Conservation (phyloP, 768 basidiomycete species). For the Tylopilus plumbeoviolaceoides region DNA sequence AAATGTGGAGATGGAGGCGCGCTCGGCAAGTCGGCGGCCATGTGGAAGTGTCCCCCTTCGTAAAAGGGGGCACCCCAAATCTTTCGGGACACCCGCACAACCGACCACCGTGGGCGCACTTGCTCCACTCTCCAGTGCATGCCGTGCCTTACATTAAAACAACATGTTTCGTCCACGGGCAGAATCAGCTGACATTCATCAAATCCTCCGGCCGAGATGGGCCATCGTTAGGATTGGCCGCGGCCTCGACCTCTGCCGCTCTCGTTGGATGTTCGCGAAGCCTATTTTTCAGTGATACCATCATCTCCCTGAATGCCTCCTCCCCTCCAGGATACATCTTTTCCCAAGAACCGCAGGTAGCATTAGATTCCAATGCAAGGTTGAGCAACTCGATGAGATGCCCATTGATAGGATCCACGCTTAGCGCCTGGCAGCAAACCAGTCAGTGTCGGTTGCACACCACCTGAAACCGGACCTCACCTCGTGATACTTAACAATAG, state of each 20-base stretch:
- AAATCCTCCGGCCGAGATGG: slow-evolving; percentile 23
- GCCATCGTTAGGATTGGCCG: slow-evolving; percentile 14
- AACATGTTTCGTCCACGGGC: slow-evolving; percentile 15
- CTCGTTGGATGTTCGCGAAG: slow-evolving; percentile 24
- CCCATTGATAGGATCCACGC: slow-evolving; percentile 78
- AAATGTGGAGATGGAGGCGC: slow-evolving; percentile 31
- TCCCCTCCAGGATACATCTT: slow-evolving; percentile 33
- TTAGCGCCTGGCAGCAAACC: slow-evolving; percentile 52
- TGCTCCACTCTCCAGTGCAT: slow-evolving; percentile 22
- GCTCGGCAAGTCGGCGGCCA: slow-evolving; percentile 33
- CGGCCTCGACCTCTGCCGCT: slow-evolving; percentile 9
- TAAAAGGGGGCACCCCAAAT: slow-evolving; percentile 28
- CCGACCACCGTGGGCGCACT: slow-evolving; percentile 20
- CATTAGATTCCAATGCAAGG: slow-evolving; percentile 61
- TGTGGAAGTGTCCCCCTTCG: slow-evolving; percentile 3
- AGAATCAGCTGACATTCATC: slow-evolving; percentile 30
- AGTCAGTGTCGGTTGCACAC: slow-evolving; percentile 2
- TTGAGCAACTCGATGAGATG: slow-evolving; percentile 80
- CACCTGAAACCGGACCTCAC: slow-evolving; percentile 39
- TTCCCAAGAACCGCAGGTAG: slow-evolving; percentile 31
- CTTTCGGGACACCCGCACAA: slow-evolving; percentile 14
- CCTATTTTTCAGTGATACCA: slow-evolving; percentile 30
- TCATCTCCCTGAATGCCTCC: slow-evolving; percentile 32
- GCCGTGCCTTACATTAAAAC: slow-evolving; percentile 21
- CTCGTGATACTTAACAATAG: slow-evolving; percentile 91